Conservation (phyloP, 352 stramenopile genomes). For the Globisporangium echinulatum region DNA sequence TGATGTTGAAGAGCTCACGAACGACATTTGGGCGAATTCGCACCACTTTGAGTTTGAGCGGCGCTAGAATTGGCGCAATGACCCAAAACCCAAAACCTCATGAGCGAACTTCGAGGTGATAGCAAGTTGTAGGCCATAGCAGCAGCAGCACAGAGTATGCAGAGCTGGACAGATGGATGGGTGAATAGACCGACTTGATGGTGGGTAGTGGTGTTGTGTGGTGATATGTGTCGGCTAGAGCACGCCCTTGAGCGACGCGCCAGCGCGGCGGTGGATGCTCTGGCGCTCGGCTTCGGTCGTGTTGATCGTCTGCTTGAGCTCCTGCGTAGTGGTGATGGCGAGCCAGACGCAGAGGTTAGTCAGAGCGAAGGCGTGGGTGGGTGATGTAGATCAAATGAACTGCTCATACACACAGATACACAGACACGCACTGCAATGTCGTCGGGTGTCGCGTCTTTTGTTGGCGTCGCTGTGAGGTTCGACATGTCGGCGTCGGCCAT, state of each 20-base stretch:
- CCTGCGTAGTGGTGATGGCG: constrained; percentile 18
- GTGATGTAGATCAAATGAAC: background rate
- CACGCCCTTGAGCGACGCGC: constrained; percentile 73
- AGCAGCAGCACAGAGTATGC: no score
- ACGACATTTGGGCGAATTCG: constrained; percentile 80
- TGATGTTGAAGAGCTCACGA: constrained; percentile 58
- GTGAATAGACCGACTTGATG: background rate
- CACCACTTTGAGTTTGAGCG: constrained; percentile 69
- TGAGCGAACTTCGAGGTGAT: background rate
- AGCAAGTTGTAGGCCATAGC: background rate
- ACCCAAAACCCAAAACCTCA: no score
- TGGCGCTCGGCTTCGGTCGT: constrained; percentile 74
- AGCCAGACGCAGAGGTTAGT: background rate
- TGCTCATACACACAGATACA: background rate
- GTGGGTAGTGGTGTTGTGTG: background rate
- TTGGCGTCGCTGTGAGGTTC: constrained; percentile 74
- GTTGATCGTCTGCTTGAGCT: constrained; percentile 71
- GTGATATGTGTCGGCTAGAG: constrained; percentile 28
- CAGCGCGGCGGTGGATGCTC: constrained; percentile 68
- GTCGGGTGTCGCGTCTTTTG: constrained; percentile 68
- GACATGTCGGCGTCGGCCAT: constrained; percentile 85
- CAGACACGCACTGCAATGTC: constrained; percentile 55
- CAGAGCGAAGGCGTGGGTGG: background rate
- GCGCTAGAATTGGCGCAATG: constrained; percentile 5
- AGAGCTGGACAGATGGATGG: background rate